A percentile compares a stretch with the other conserved stretches of the same genome.
Evolutionary conservation across 2,329 filamentous ascomycete genomes (phyloP).

Genomic region (Ophiostoma sp.): DNA sequence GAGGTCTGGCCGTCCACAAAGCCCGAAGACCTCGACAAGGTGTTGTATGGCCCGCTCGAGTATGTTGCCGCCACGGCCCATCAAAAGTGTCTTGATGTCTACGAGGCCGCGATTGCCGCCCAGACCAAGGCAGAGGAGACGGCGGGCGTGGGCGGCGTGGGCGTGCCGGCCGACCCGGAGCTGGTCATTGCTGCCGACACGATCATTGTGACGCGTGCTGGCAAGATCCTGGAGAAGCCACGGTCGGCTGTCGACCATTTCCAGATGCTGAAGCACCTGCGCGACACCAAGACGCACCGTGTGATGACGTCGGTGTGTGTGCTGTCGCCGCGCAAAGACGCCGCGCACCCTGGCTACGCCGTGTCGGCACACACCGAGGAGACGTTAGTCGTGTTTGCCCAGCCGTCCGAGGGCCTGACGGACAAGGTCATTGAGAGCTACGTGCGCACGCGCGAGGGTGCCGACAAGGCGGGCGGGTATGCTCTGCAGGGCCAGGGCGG

Average conservation of each 20-base stretch:
- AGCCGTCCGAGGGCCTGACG: conserved; percentile 49
- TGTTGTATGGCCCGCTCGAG: conserved; percentile 68
- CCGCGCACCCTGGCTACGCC: conserved; percentile 77
- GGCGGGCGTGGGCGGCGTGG: conserved; percentile 26
- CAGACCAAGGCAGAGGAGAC: conserved; percentile 32
- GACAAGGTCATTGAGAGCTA: conserved; percentile 81
- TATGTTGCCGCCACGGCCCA: conserved; percentile 86
- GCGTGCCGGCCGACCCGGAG: conserved; percentile 58
- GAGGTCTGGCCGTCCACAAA: conserved; percentile 80
- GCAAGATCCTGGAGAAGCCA: conserved; percentile 87
- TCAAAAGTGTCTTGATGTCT: conserved; percentile 75
- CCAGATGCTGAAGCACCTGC: conserved; percentile 72
- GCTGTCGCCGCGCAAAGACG: conserved; percentile 77
- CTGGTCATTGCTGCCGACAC: conserved; percentile 90
- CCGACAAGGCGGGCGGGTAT: conserved; percentile 94
- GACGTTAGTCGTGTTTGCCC: conserved; percentile 83
- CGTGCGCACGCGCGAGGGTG: conserved; percentile 81
- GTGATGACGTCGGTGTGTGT: conserved; percentile 81
- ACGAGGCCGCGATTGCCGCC: conserved; percentile 40
- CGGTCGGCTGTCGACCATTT: conserved; percentile 74
- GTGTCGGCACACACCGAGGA: conserved; percentile 80
- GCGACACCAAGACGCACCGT: conserved; percentile 71
- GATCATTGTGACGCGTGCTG: conserved; percentile 70
- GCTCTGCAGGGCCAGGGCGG: conserved; percentile 85
- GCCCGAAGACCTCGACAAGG: conserved; percentile 80